Base-by-base conservation (phyloP, 2,329 filamentous ascomycete genomes). In the Diaporthe eres region DNA sequence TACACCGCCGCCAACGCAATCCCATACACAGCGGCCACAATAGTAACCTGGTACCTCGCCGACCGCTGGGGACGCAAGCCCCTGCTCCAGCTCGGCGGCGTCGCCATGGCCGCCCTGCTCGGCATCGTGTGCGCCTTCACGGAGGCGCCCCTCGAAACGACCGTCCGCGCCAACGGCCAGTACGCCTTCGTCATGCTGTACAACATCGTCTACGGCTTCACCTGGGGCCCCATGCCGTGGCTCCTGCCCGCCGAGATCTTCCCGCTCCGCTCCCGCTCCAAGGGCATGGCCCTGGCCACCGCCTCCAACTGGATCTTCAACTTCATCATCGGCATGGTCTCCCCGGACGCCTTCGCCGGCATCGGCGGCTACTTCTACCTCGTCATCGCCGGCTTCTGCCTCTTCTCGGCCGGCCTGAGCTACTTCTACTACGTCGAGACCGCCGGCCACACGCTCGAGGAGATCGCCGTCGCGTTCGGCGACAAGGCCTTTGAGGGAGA, bases 221-320 rank as follows among this genome's bases (percentile, higher is more conserved):
- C 84, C 2, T 83, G 82, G 82, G 84, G 84, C 1, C 84, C 84
- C 0, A 84, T 86, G 78, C 83, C 83, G 0, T 53, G 49, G 49
- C n/a, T 53, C 22, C 22, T 88, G 78, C 81, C 87, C 0, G 80
- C 86, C 6, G 92, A 94, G 79, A 89, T 93, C 15, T 94, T 93
- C 80, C 90, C 92, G 0, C 87, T 86, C 0, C 89, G 88, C 4
- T 84, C 92, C 1, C 85, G 92, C 10, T 90, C 91, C 2, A 93
- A 93, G 80, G 92, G 92, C 31, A 89, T 92, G 4, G 89, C 91
- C 0, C 84, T 92, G 13, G 88, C 88, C 0, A 91, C 90, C 0
- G 89, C 87, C 76, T 88, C 87, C 2, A 92, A 90, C 80, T 93
- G 91, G 85, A 79, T 92, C 1, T 90, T 89, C 80, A 92, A 93